Base-by-base conservation (phyloP, 73 alveolate genomes). In the Paramecium caudatum region DNA sequence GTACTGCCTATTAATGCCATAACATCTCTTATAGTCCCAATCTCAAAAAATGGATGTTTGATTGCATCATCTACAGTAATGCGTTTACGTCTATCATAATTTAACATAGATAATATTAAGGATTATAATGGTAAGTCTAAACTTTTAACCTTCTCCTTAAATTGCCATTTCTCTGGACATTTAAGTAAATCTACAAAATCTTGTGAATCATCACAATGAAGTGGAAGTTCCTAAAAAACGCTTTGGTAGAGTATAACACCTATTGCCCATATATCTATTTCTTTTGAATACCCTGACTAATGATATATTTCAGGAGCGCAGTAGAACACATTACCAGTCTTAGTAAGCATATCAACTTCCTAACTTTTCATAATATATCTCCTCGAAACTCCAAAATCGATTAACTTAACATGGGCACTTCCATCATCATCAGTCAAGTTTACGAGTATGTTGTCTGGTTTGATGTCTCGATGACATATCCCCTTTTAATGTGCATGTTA, bases 61-160 rank as follows among this genome's bases (percentile, higher is more conserved):
- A 96, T 82, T 13, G 98, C 99, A 10, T 85, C 95, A 30, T 95
- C 98, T 1, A 98, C 94, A 16, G 97, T 81, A 8, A 95, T 92
- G 91, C 99, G 90, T 19, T 94, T 93, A 25, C 82, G 74, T n/a
- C 96, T 96, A 74, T 96, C 98, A 21, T 90, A 50, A 21, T 50
- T 83, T 41, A 96, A 90, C 62, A 74, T 37, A 3, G n/a, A 5
- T 10, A 43, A 9, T 0, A 74, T 74, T 21, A 74, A 74, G 9
- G 36, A 41, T 1, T 43, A 1, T 9, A 43, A 23, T 3, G 43
- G 55, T 27, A 34, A 13, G 17, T 37, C 62, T 36, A 74, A 27
- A 21, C 19, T 43, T 13, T 43, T 74, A 17, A 74, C 19, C 19
- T 37, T 21, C 43, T 74, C 23, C 43, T 45, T 21, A 74, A 74